Base-by-base conservation (phyloP, 2,329 filamentous ascomycete genomes). In the Sarocladium kiliense region DNA sequence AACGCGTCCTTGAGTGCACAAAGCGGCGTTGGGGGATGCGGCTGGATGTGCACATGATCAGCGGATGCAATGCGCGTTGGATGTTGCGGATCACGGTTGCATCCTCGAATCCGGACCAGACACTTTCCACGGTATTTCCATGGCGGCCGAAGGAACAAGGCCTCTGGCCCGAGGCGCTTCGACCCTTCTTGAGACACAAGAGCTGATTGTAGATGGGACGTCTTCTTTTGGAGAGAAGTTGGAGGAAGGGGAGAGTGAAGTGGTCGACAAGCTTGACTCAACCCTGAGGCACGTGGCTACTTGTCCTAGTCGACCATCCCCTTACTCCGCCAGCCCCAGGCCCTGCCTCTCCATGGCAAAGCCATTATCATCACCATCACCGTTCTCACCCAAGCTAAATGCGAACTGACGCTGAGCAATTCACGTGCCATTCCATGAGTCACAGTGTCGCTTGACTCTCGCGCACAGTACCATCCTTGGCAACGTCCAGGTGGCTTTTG, bases 11-110 rank as follows among this genome's bases (percentile, higher is more conserved):
- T 36, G 47, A 32, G 12, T 21, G 7, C 27, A 10, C 3, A n/a
- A 34, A 21, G 2, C 3, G 47, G 27, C 5, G 11, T 51, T 34
- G 47, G 30, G 18, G 16, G 27, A 30, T 51, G 47, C 47, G 36
- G 27, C 47, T 21, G 27, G 23, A 51, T 51, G 47, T 14, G 47
- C 47, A 51, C 47, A 51, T 51, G 47, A 51, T 51, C 47, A 32
- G 30, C 30, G 30, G n/a, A 7, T 51, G 47, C 27, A 21, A 36
- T 3, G 25, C 44, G n/a, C 14, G 23, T 51, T 36, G 47, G 27
- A 9, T 19, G n/a, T 34, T 36, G 47, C 30, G 4, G 27, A 21
- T 11, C 14, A 19, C 3, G 6, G 26, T 9, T 6, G 47, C 27
- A 16, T 34, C 19, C 27, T 51, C 26, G 26, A 49, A 9, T 30